Base-by-base conservation (phyloP, 2,329 filamentous ascomycete species). In the Exophiala sideris region DNA sequence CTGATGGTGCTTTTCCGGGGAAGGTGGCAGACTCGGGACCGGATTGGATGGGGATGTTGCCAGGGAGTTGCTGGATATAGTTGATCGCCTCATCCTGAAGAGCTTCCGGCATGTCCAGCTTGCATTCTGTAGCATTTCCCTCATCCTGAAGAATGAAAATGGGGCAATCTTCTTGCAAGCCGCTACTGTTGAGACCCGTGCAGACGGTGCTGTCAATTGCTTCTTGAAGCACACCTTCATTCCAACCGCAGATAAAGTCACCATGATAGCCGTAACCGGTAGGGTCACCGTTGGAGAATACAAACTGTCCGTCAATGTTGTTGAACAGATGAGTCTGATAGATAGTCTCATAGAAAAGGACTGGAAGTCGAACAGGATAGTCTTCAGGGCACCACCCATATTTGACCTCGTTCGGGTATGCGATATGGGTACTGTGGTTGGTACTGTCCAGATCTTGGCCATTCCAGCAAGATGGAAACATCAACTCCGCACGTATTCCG, bases 381-480 rank as follows among this genome's bases (percentile, higher is more conserved):
- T 78, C 84, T 1, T 80, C 67, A 0, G 91, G 90, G 71, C 91
- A 96, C 35, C 75, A 76, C 32, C 91, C 91, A 60, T 83, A 82
- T 73, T 89, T 88, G 64, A 95, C 86, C 10, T 86, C 76, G 62
- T 82, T 79, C 1, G 90, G 89, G 69, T 91, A 96, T 3, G 86
- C 87, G 58, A 96, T 80, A 68, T 96, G 83, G 32, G 75, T 77
- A 59, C 76, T 75, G 71, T 85, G 79, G 64, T 85, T 75, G 0
- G 61, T 16, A 2, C 77, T 74, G 62, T 81, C 79, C 9, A 74
- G 60, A 58, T 86, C 78, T 63, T 83, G 79, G 47, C 89, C 88
- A 64, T 94, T 88, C 87, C 90, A 95, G 80, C 90, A 96, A 1
- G 86, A 90, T 0, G 89, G 89, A 73, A 96, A 95, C 81, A 89